Evolutionary conservation across 129 eudicot species (phyloP).

Genomic region (Chrysanthemum seticuspe): DNA sequence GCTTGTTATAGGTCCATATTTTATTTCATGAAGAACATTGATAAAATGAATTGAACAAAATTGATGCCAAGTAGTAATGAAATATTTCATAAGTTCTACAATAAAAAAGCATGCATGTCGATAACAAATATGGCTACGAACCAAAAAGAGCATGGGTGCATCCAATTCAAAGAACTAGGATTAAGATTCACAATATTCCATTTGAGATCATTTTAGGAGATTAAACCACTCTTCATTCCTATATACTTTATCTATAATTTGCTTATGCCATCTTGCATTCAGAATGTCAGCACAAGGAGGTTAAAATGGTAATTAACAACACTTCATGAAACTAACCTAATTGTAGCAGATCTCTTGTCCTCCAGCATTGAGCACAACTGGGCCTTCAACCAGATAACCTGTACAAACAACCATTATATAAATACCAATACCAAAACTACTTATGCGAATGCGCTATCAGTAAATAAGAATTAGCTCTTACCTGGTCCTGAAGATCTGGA

Average conservation of each 20-base stretch:
- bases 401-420: conserved; percentile 34
- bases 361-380: conserved; percentile 84
- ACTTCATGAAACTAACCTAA: conserved; percentile 60
- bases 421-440: background rate
- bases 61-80: background rate
- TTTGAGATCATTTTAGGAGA: conserved; percentile 20
- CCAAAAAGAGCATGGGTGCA: background rate
- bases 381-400: conserved; percentile 91
- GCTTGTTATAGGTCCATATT: conserved; percentile 10
- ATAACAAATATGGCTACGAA: background rate
- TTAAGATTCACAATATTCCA: background rate
- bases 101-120: background rate
- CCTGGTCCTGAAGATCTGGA: conserved; percentile 90
- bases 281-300: background rate
- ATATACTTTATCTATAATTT: conserved; percentile 9
- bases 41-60: conserved; percentile 15
- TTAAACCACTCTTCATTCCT: conserved; percentile 3
- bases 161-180: background rate
- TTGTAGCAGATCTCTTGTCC: conserved; percentile 83
- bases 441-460: background rate
- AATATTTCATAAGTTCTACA: conserved; percentile 1
- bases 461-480: conserved; percentile 16
- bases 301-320: conserved; percentile 3
- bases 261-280: conserved; percentile 12
- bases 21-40: background rate